Base-by-base conservation (phyloP, 2,329 filamentous ascomycete species). In the Stachybotrys echinatus region DNA sequence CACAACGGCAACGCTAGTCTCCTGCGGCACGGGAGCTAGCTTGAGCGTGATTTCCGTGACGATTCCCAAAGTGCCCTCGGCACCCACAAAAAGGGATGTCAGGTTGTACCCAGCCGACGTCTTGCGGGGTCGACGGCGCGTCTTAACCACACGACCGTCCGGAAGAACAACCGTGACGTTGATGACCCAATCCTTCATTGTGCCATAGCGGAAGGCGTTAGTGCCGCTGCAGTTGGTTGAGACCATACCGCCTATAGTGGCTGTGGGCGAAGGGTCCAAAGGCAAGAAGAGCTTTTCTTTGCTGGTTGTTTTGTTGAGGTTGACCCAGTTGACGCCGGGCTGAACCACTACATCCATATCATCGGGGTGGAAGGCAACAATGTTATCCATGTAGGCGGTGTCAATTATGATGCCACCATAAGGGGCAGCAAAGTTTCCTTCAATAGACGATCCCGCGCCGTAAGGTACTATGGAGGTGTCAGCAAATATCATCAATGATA, bases 151-250 rank as follows among this genome's bases (percentile, higher is more conserved):
- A 0, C 86, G 89, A 23, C 89, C 89, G 65, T 94, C 89, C 3
- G 89, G 87, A 48, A 94, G 76, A 2, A 95, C 89, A 3, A 92
- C 86, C 0, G 89, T 94, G 44, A 94, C 71, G 48, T 83, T 87
- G 12, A 92, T 69, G 2, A 94, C 89, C 89, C 89, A 94, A 64
- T 94, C 89, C 49, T 87, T 81, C 89, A 94, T 94, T 0, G 89
- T 94, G 48, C 89, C 89, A 63, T 92, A 94, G 46, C 88, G 79
- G 65, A 91, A 90, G 5, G 89, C 82, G 63, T 94, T 92, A 3
- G 89, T 94, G 47, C 89, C 89, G 52, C 73, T 77, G 64, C 74
- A 77, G 39, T 53, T 53, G 17, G 85, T 88, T 2, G 82, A 83
- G 3, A 89, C 79, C 85, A 88, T 89, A 21, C 89, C 89, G 46